Evolutionary conservation across 768 basidiomycete species (phyloP).

Genomic region (Suillus subluteus): DNA sequence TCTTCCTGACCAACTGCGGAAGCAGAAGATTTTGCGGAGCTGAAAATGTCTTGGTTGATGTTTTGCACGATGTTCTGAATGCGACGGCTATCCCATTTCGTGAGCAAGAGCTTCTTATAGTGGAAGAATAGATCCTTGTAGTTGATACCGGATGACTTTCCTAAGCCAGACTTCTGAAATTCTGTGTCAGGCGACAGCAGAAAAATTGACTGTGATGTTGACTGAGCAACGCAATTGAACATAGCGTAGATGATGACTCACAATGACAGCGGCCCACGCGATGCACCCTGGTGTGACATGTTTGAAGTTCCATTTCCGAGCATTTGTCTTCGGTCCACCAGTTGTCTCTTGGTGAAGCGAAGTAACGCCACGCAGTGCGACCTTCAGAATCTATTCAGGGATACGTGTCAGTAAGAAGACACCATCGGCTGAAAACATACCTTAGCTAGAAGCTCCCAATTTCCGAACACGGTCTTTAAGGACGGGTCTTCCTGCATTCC

Average conservation of each 20-base stretch:
- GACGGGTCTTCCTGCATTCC: not conserved
- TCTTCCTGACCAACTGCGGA: not conserved
- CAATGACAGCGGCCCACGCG: conserved; percentile 6
- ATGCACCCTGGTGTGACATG: conserved; percentile 7
- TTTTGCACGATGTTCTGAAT: not conserved
- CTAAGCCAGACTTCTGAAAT: conserved; percentile 3
- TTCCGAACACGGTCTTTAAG: conserved; percentile 7
- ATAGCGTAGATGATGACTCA: not conserved
- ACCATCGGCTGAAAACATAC: not conserved
- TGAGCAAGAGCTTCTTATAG: conserved; percentile 10
- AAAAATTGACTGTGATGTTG: conserved; percentile 1
- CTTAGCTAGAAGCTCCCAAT: conserved; percentile 10
- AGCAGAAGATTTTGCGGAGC: not conserved
- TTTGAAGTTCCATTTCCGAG: not conserved
- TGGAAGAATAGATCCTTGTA: conserved; percentile 9
- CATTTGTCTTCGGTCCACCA: conserved; percentile 1
- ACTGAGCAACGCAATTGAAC: not conserved
- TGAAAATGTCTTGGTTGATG: conserved; percentile 4
- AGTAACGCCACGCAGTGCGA: not conserved
- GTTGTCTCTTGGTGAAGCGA: not conserved
- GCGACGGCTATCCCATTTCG: not conserved
- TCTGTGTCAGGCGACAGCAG: not conserved
- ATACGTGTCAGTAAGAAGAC: not conserved
- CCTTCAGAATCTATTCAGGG: conserved; percentile 8
- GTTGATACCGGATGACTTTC: conserved; percentile 3